A percentile compares a stretch with the other conserved stretches of the same genome.
These are phyloP conservation scores for Bipolaris oryzae DNA, from an alignment of 2,329 filamentous ascomycete species.

Conservation along the genomic window DNA sequence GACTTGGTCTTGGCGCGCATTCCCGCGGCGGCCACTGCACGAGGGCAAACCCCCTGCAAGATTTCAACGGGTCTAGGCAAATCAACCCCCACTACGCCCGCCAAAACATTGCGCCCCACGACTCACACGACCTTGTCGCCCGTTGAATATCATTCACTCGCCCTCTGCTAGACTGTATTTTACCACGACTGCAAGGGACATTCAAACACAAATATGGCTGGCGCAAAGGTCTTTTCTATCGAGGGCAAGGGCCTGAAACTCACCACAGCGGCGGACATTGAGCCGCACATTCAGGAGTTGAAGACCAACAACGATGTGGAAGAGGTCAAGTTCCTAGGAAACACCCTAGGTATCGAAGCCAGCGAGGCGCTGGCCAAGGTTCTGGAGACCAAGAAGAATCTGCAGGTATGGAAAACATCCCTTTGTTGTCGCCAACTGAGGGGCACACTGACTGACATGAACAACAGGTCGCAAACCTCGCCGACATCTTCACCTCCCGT, in stretches of 20 bases:
- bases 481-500: conserved; percentile 96
- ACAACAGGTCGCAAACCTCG: conserved; percentile 77
- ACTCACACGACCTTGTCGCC: conserved; percentile 7
- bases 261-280: conserved; percentile 83
- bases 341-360: conserved; percentile 89
- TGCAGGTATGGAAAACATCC: conserved; percentile 62
- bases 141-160: conserved; percentile 1
- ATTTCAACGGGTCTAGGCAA: conserved; percentile 22
- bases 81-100: conserved; percentile 37
- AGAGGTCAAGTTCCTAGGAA: conserved; percentile 85
- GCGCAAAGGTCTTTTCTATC: conserved; percentile 78
- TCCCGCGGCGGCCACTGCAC: conserved; percentile 21
- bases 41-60: conserved; percentile 15
- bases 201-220: conserved; percentile 47
- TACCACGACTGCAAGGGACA: conserved; percentile 1
- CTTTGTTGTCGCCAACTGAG: not conserved
- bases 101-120: conserved; percentile 31
- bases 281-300: conserved; percentile 79
- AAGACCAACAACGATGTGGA: conserved; percentile 75
- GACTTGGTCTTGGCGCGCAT: conserved; percentile 29
- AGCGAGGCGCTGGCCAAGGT: conserved; percentile 84
- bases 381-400: conserved; percentile 79
- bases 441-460: conserved; percentile 25
- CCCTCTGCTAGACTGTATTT: conserved; percentile 11
- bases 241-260: conserved; percentile 93